Evolutionary conservation across 805 yeast genomes (phyloP).

Genomic region (Zygosaccharomyces lentus): DNA sequence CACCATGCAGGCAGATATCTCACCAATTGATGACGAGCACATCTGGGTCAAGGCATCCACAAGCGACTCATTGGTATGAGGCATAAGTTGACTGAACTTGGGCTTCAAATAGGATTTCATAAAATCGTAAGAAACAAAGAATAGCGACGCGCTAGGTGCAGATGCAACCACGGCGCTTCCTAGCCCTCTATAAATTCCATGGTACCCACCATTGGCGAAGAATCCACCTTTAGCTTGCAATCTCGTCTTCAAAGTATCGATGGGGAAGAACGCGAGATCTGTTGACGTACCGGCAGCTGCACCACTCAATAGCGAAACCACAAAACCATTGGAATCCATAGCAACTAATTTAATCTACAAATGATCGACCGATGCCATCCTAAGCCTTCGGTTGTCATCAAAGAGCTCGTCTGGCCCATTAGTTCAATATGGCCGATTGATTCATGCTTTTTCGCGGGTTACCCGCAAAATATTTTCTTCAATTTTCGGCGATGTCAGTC

Average conservation of each 20-base stretch:
- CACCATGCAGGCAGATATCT: constrained; percentile 86
- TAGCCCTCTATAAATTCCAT: constrained; percentile 84
- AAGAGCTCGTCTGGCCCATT: not conserved
- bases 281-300: constrained; percentile 96
- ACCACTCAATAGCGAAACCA: constrained; percentile 53
- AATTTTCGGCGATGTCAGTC: constrained; percentile 6
- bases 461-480: constrained; percentile 2
- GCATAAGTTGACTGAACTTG: constrained; percentile 24
- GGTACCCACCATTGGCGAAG: constrained; percentile 87
- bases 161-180: constrained; percentile 93
- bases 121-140: constrained; percentile 80
- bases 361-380: not conserved
- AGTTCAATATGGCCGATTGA: not conserved
- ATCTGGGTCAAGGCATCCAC: constrained; percentile 60
- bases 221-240: constrained; percentile 95
- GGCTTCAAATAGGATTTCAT: constrained; percentile 50
- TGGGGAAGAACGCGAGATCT: constrained; percentile 91
- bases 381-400: not conserved
- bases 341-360: not conserved
- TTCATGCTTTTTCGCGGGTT: not conserved
- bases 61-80: constrained; percentile 26
- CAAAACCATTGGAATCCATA: constrained; percentile 27
- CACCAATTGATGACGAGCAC: constrained; percentile 86
- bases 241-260: constrained; percentile 91
- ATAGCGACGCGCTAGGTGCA: constrained; percentile 82